Evolutionary conservation across 768 basidiomycete species (phyloP).

Genomic region (Auriculariales sp.): DNA sequence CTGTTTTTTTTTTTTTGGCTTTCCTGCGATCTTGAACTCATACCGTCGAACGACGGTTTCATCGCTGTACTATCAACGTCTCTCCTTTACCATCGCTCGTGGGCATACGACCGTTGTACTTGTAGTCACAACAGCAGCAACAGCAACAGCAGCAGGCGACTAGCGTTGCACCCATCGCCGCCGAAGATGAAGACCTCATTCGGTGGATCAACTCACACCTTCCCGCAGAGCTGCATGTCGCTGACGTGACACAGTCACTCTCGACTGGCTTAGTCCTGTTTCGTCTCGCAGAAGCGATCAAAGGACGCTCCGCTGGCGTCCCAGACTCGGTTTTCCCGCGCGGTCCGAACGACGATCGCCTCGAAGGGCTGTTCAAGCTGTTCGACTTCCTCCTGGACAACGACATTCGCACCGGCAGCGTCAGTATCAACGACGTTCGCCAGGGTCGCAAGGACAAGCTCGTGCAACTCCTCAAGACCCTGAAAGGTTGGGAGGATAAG

Average conservation of each 20-base stretch:
- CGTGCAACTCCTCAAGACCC: slow-evolving; percentile 57
- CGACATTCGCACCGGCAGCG: slow-evolving; percentile 79
- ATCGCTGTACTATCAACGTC: slow-evolving; percentile 1
- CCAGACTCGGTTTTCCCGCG: slow-evolving; percentile 67
- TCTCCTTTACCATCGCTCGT: not conserved
- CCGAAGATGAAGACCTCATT: slow-evolving; percentile 29
- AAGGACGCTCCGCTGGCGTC: slow-evolving; percentile 47
- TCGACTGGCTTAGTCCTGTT: slow-evolving; percentile 59
- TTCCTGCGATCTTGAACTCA: not conserved
- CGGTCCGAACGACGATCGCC: slow-evolving; percentile 54
- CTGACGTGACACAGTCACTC: slow-evolving; percentile 21
- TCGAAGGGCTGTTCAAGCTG: slow-evolving; percentile 75
- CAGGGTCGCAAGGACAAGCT: slow-evolving; percentile 73
- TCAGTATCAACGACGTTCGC: slow-evolving; percentile 88
- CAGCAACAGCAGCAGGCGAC: too few species aligned
- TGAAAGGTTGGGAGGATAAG: slow-evolving; percentile 75
- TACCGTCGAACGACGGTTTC: not conserved
- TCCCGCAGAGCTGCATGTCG: slow-evolving; percentile 44
- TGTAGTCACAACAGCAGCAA: not conserved
- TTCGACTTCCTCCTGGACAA: slow-evolving; percentile 91
- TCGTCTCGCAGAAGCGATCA: slow-evolving; percentile 73
- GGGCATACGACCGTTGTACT: not conserved
- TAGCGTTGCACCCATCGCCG: not conserved
- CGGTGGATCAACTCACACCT: slow-evolving; percentile 85
- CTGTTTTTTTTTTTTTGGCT: slow-evolving; percentile 4